These are phyloP conservation scores for Cyanidioschyzon merolae DNA, from an alignment of 23 red algal genomes.

Conservation along the genomic window DNA sequence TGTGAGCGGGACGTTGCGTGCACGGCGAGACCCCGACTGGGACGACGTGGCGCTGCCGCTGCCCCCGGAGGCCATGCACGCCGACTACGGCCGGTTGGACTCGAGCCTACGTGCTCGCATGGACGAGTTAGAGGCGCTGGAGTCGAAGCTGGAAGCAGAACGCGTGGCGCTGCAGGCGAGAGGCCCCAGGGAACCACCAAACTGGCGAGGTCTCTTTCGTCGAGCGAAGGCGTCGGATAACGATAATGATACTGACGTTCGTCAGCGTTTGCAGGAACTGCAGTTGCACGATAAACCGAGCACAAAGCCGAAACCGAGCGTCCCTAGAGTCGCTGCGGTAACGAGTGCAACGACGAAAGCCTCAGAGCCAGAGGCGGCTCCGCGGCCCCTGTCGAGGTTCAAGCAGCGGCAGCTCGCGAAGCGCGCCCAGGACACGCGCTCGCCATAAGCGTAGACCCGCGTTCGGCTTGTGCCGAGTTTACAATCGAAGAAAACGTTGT, in stretches of 20 bases:
- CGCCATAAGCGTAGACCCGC: too few species aligned
- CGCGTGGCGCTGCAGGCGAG: neutral
- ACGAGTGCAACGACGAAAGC: too few species aligned
- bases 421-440: neutral
- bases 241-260: too few species aligned
- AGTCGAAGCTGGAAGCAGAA: neutral
- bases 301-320: too few species aligned
- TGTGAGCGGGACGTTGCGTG: neutral
- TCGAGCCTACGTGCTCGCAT: neutral
- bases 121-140: neutral
- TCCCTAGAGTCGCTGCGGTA: too few species aligned
- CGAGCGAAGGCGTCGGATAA: neutral
- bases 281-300: too few species aligned
- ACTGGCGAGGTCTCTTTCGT: neutral
- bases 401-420: neutral
- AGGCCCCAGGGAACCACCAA: neutral
- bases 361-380: too few species aligned
- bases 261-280: too few species aligned
- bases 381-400: neutral
- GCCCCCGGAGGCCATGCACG: neutral
- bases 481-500: too few species aligned
- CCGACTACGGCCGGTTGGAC: neutral
- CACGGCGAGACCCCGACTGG: neutral
- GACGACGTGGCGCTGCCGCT: neutral
- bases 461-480: too few species aligned